These are phyloP conservation scores for Onygenales sp. DNA, from an alignment of 2,329 filamentous ascomycete genomes.

Conservation along the genomic window DNA sequence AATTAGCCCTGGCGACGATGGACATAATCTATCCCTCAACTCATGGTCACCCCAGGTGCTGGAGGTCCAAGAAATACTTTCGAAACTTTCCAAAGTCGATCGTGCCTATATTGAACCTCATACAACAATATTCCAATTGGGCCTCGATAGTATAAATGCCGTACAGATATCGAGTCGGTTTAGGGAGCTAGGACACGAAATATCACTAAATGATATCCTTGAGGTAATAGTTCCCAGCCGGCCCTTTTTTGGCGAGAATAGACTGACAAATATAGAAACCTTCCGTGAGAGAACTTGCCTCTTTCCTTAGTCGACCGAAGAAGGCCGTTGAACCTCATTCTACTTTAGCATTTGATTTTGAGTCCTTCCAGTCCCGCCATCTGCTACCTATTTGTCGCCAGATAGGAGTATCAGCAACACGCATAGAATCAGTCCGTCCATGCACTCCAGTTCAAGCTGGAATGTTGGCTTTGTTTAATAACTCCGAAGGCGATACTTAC, in stretches of 20 bases:
- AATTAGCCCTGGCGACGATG: not conserved
- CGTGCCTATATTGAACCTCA: slow-evolving; percentile 43
- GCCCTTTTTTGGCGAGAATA: not conserved
- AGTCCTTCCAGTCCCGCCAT: slow-evolving; percentile 40
- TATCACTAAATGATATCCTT: slow-evolving; percentile 66
- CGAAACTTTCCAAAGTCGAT: slow-evolving; percentile 47
- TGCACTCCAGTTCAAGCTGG: slow-evolving; percentile 73
- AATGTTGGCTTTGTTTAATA: slow-evolving; percentile 66
- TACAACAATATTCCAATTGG: slow-evolving; percentile 77
- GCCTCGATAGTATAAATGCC: slow-evolving; percentile 83
- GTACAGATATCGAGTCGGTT: slow-evolving; percentile 64
- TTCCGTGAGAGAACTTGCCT: slow-evolving; percentile 26
- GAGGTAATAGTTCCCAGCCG: slow-evolving; percentile 33
- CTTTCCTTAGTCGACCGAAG: slow-evolving; percentile 21
- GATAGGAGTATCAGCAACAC: slow-evolving; percentile 20
- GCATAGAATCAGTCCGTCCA: slow-evolving; percentile 55
- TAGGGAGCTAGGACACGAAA: slow-evolving; percentile 46
- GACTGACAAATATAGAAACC: slow-evolving; percentile 21
- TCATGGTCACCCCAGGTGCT: slow-evolving; percentile 45
- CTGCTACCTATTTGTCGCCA: slow-evolving; percentile 22
- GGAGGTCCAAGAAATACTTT: slow-evolving; percentile 47
- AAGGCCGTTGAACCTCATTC: slow-evolving; percentile 27
- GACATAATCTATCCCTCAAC: not conserved
- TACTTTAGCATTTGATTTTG: slow-evolving; percentile 37
- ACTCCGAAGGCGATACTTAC: slow-evolving; percentile 59